phyloP scores from a whole-genome alignment of 2,329 filamentous ascomycete species.

The Ophiostoma pallidulum region DNA sequence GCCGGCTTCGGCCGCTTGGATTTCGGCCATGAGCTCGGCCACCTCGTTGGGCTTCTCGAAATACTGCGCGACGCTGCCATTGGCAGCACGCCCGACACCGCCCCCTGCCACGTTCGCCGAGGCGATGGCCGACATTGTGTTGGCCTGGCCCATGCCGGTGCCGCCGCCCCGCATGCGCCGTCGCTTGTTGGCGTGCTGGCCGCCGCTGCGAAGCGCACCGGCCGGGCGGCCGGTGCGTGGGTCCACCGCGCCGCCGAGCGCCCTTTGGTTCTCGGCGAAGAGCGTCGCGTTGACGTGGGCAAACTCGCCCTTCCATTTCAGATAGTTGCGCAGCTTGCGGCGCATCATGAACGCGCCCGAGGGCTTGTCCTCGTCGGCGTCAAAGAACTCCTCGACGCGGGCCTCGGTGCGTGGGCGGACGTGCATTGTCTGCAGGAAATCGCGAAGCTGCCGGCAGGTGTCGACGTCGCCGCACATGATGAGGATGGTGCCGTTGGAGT shows the following conservation, averaged over 20 bases:
- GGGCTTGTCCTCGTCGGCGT: slow-evolving; percentile 48
- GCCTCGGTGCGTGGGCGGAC: slow-evolving; percentile 47
- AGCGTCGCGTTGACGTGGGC: slow-evolving; percentile 71
- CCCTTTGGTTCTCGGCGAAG: slow-evolving; percentile 71
- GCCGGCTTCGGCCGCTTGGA: slow-evolving; percentile 64
- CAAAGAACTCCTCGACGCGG: slow-evolving; percentile 36
- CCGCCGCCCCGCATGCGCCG: slow-evolving; percentile 76
- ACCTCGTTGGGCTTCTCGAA: slow-evolving; percentile 80
- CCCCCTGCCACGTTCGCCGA: not conserved
- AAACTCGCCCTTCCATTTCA: slow-evolving; percentile 86
- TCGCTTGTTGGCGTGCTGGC: slow-evolving; percentile 74
- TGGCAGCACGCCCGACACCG: slow-evolving; percentile 51
- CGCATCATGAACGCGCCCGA: slow-evolving; percentile 87
- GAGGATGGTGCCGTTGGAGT: slow-evolving; percentile 83
- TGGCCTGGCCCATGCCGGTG: slow-evolving; percentile 38
- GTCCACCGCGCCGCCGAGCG: slow-evolving; percentile 58
- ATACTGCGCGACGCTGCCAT: slow-evolving; percentile 64
- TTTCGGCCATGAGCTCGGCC: slow-evolving; percentile 69
- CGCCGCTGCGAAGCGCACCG: slow-evolving; percentile 43
- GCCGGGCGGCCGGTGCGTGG: slow-evolving; percentile 34
- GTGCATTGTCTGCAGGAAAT: slow-evolving; percentile 88
- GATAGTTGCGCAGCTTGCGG: slow-evolving; percentile 73
- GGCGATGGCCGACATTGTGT: slow-evolving; percentile 9
- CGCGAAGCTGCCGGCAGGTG: slow-evolving; percentile 78
- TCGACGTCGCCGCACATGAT: slow-evolving; percentile 91